A percentile compares a stretch with the other conserved stretches of the same genome.
These are phyloP conservation scores for Fusarium dlaminii DNA, from an alignment of 2,329 filamentous ascomycete genomes.

Conservation along the genomic window DNA sequence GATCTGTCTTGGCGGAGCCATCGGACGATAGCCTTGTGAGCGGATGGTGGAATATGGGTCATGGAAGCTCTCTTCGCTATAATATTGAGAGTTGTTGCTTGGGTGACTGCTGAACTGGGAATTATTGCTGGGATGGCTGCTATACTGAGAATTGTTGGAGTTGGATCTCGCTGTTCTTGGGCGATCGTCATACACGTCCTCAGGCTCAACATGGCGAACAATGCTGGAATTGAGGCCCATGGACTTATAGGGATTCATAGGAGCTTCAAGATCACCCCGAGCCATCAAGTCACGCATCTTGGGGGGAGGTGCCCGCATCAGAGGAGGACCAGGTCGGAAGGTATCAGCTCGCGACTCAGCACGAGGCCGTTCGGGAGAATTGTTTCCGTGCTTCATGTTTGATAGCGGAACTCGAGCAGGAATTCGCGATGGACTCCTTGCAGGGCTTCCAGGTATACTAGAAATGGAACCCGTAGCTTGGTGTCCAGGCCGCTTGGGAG, in stretches of 20 bases:
- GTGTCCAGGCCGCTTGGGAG: conserved; percentile 43
- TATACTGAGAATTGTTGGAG: conserved; percentile 51
- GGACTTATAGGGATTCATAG: conserved; percentile 58
- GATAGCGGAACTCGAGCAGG: conserved; percentile 75
- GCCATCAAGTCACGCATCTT: conserved; percentile 85
- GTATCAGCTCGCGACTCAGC: conserved; percentile 56
- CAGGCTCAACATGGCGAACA: conserved; percentile 72
- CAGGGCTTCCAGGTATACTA: conserved; percentile 44
- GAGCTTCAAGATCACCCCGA: conserved; percentile 62
- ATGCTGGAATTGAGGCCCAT: conserved; percentile 63
- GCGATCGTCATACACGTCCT: conserved; percentile 85
- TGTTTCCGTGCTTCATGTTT: conserved; percentile 75
- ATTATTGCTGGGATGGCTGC: conserved; percentile 44
- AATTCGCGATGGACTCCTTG: conserved; percentile 62
- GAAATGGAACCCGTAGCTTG: conserved; percentile 28
- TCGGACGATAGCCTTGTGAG: conserved; percentile 52
- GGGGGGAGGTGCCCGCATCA: conserved; percentile 77
- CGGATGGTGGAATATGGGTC: conserved; percentile 56
- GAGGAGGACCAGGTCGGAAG: conserved; percentile 63
- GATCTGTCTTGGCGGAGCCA: conserved; percentile 67
- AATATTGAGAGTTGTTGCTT: conserved; percentile 40
- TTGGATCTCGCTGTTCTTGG: conserved; percentile 50
- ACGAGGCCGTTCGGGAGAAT: conserved; percentile 79
- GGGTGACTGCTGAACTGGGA: conserved; percentile 43
- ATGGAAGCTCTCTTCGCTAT: conserved; percentile 50